Conservation (phyloP, 1,139 yeast genomes). For the Kodamaea plutei region DNA sequence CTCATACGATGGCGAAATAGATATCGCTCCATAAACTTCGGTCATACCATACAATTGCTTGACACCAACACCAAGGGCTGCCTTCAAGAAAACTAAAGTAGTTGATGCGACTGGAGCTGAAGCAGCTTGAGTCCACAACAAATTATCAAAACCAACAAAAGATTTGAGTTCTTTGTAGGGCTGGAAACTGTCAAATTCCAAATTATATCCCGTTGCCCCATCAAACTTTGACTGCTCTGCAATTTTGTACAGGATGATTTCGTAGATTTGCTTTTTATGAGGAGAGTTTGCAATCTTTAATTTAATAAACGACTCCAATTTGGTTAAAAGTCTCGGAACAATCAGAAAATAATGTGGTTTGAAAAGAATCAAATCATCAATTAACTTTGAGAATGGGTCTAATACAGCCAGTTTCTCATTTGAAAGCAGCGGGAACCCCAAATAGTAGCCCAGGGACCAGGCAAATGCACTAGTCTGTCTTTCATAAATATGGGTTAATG, state of each 20-base stretch:
- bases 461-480: constrained; percentile 30
- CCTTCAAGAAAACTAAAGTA: constrained; percentile 17
- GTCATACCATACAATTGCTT: constrained; percentile 20
- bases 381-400: constrained; percentile 15
- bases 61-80: constrained; percentile 16
- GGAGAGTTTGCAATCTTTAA: constrained; percentile 8
- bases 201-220: constrained; percentile 10
- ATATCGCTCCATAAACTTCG: constrained; percentile 17
- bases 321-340: constrained; percentile 39
- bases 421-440: constrained; percentile 41
- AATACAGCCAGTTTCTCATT: constrained; percentile 5
- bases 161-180: constrained; percentile 12
- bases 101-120: constrained; percentile 19
- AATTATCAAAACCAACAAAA: constrained; percentile 17
- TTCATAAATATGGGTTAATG: constrained; percentile 42
- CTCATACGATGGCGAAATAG: constrained; percentile 12
- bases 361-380: constrained; percentile 28
- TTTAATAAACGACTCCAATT: constrained; percentile 25
- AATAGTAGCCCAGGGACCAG: constrained; percentile 31
- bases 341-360: constrained; percentile 31
- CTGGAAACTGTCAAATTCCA: constrained; percentile 9
- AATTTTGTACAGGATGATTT: constrained; percentile 13
- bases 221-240: constrained; percentile 12
- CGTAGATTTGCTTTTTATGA: constrained; percentile 4
- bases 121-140: constrained; percentile 19